A percentile compares a stretch with the other conserved stretches of the same genome.
These are phyloP conservation scores for Borovskyia barvae DNA, from an alignment of 208 protist species.

Conservation along the genomic window DNA sequence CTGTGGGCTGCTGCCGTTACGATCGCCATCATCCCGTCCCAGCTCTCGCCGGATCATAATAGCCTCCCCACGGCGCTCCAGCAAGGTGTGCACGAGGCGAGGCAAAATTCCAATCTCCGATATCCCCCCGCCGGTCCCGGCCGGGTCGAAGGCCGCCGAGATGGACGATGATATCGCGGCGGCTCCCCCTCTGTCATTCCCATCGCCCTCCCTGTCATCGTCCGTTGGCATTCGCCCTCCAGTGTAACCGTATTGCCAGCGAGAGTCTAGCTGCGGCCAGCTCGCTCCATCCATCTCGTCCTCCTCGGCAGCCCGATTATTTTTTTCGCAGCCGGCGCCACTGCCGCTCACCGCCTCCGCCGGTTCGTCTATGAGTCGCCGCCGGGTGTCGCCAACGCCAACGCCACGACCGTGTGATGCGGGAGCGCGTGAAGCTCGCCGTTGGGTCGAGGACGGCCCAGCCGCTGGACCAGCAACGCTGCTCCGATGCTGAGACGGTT, in stretches of 20 bases:
- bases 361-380: constrained; percentile 3
- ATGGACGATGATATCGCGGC: constrained; percentile 1
- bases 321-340: too few relatives aligned
- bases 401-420: background rate
- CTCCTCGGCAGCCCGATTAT: background rate
- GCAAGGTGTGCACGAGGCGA: constrained; percentile 68
- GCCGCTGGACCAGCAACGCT: too few relatives aligned
- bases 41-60: constrained; percentile 34
- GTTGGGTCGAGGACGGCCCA: too few relatives aligned
- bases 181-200: background rate
- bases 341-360: too few relatives aligned
- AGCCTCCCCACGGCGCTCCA: constrained; percentile 64
- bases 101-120: constrained; percentile 75
- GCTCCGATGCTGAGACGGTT: too few relatives aligned
- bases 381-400: background rate
- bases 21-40: background rate
- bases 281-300: constrained; percentile 10
- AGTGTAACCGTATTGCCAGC: constrained; percentile 15
- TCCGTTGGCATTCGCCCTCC: background rate
- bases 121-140: background rate
- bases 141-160: background rate
- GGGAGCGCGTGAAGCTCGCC: background rate
- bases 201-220: background rate
- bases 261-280: constrained; percentile 14
- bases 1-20: constrained; percentile 3